Evolutionary conservation across 768 basidiomycete species (phyloP), one percentile per base, ranked within the genome.

Genomic region (Strobilomyces dryophilus): DNA sequence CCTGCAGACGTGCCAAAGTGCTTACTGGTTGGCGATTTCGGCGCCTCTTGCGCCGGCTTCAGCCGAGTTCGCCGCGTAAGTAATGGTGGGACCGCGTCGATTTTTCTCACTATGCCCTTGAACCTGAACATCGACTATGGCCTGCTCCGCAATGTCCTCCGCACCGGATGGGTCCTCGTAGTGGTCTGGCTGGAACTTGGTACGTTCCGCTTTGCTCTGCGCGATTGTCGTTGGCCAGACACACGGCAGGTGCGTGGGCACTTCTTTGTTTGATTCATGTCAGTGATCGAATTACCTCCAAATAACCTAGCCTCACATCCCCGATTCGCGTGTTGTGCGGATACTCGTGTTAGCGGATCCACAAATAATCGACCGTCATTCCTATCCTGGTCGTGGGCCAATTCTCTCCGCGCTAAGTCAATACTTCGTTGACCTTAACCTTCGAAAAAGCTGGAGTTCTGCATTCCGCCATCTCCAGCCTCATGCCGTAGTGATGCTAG

Each of bases 281-380:
- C 24, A n/a, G 43, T 4, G 47, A 35, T 17, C 39, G 45, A 21
- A 29, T 20, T 51, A 32, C 17, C 32, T 46, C 50, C n/a, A n/a
- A n/a, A n/a, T 52, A 27, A 21, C 44, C 24, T 50, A 64, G 65
- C 61, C 52, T 52, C 54, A n/a, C 49, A 56, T 53, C 8, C 58
- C 57, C 29, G 43, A 52, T 46, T 57, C 62, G 34, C 64, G 64
- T 52, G 50, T 58, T 54, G 65, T 62, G 53, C 55, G 74, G 54
- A 57, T 78, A 4, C 81, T 97, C n/a, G 73, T 95, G 43, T 74
- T 94, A 34, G 85, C 94, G 12, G 95, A 97, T 70, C 89, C 93
- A 0, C 93, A 95, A 69, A 81, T 95, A 26, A 77, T 92, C 42
- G 85, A 94, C 66, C 76, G 77, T 44, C 74, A 78, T 41, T 89